Base-by-base conservation (phyloP, 345 rosid species). In the Gynandropsis gynandra region DNA sequence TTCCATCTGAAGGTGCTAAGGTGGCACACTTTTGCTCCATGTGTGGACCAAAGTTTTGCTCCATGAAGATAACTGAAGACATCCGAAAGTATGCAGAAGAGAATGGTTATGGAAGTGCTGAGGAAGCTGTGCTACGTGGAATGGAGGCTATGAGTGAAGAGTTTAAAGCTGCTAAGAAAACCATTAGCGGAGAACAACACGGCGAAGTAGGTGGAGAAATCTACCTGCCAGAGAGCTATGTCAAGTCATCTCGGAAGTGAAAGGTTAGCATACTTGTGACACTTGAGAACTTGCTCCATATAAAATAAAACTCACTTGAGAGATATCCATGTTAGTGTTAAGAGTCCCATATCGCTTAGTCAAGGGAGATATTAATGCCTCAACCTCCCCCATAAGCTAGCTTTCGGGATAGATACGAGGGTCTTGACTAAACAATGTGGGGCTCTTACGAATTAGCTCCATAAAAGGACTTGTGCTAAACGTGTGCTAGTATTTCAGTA, bases 41-140 rank as follows among this genome's bases (percentile, higher is more conserved):
- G 97, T 93, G 99, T 32, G 97, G 99, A 24, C 99, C 95, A 4
- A 93, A 93, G 42, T 93, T 93, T 72, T 93, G 99, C 79, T 93
- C 99, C 8, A 93, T 93, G 99, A 93, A 81, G 97, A 93, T 88
- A 73, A 93, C 97, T 4, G 99, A 93, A 76, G 97, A 93, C 56
- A 88, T 93, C 59, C 67, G 99, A 16, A 93, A 80, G 74, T 93
- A 88, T 56, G 97, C 97, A 20, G 95, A 87, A 72, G 87, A 85
- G 77, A 90, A 92, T 67, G 97, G 97, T 56, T 87, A 92, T 67
- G 97, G 95, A 17, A 79, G 52, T 59, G 78, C 85, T 5, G 99
- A 88, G 59, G 99, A 93, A 81, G 99, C 97, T 12, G 69, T 85
- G 44, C 75, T 60, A 54, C 79, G 54, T 12, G 97, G 99, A 38